These are phyloP conservation scores for Aspergillus niger DNA, from an alignment of 2,329 filamentous ascomycete genomes.

Conservation along the genomic window DNA sequence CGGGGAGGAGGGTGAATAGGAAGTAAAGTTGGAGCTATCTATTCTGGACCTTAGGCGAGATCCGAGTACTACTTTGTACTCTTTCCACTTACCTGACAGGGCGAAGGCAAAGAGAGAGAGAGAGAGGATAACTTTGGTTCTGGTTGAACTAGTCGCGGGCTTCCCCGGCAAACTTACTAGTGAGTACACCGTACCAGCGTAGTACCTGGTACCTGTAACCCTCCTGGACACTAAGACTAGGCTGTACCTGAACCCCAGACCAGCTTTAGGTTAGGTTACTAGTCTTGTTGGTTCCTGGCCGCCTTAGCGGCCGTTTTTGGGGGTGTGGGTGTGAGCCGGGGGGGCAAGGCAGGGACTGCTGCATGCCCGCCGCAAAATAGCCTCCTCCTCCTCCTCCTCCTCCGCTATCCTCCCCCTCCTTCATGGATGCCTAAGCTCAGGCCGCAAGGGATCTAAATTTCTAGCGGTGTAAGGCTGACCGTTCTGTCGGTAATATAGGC, in stretches of 20 bases:
- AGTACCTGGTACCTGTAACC: not conserved
- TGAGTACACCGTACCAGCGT: not conserved
- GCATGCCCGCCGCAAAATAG: too few relatives aligned
- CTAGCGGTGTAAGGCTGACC: not conserved
- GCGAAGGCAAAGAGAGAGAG: not conserved
- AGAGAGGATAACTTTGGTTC: not conserved
- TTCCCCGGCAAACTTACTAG: not conserved
- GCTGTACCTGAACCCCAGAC: not conserved
- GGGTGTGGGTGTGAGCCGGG: too few relatives aligned
- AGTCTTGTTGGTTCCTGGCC: not conserved
- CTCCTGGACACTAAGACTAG: too few relatives aligned
- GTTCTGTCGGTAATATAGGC: too few relatives aligned
- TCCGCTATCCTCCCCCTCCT: not conserved
- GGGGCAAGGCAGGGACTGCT: too few relatives aligned
- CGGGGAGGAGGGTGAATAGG: not conserved
- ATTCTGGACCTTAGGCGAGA: not conserved
- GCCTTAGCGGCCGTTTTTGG: conserved; percentile 1
- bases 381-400: not conserved
- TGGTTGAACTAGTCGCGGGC: conserved; percentile 7
- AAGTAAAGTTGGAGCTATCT: too few relatives aligned
- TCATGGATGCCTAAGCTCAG: conserved; percentile 1
- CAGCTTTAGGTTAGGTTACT: not conserved
- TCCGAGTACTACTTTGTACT: not conserved
- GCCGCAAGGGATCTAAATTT: not conserved
- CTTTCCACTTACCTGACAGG: not conserved